phyloP scores from a whole-genome alignment of 768 basidiomycete genomes.

The Coprinellus micaceus region DNA sequence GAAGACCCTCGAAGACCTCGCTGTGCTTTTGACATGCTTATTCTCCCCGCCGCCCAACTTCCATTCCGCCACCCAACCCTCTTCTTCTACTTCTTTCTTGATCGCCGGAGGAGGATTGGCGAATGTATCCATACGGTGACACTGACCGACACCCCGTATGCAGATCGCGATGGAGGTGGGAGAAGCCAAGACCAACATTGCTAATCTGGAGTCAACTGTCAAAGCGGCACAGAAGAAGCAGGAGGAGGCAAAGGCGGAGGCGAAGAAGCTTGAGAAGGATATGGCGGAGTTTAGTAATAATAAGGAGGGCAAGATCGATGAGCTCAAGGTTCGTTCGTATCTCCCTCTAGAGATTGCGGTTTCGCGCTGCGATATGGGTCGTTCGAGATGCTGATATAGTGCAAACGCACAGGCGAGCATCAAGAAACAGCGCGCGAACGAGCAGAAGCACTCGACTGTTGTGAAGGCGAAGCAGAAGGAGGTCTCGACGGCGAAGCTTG shows the following conservation, averaged over 20 bases:
- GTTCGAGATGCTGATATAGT: not conserved
- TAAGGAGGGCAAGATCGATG: constrained; percentile 93
- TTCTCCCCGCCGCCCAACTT: too few relatives aligned
- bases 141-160: not conserved
- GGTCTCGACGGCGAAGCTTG: constrained; percentile 79
- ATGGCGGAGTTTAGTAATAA: constrained; percentile 99
- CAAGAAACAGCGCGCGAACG: constrained; percentile 69
- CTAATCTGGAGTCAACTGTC: constrained; percentile 53
- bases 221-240: constrained; percentile 72
- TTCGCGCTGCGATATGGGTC: too few relatives aligned
- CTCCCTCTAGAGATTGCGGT: not conserved
- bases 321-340: constrained; percentile 66
- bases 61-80: too few relatives aligned
- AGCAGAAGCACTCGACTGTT: constrained; percentile 75
- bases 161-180: constrained; percentile 84
- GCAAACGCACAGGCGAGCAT: constrained; percentile 58
- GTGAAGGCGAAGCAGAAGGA: constrained; percentile 91
- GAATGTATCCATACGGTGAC: not conserved
- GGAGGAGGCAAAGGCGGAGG: constrained; percentile 68
- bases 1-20: too few relatives aligned
- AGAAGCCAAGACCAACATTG: constrained; percentile 60
- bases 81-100: not conserved
- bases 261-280: constrained; percentile 87
- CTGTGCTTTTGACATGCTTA: too few relatives aligned
- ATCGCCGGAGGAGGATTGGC: not conserved